Percentiles rank a stretch among this genome's conserved stretches.
Evolutionary conservation across 345 rosid species (phyloP).

Genomic region (Pistacia integerrima): DNA sequence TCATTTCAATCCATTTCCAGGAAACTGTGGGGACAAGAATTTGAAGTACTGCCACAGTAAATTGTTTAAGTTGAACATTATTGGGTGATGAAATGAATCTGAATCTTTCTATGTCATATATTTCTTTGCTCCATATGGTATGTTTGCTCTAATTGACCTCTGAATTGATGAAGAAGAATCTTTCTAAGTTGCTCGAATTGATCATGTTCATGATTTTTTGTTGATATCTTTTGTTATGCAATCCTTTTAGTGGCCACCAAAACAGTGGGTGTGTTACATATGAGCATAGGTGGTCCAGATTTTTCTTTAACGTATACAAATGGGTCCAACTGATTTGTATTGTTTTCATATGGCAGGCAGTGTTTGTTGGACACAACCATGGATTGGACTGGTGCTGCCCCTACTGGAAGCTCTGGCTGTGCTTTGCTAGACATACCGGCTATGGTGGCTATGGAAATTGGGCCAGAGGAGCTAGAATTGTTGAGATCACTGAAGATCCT

Average conservation of each 20-base stretch:
- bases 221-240: background rate
- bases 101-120: background rate
- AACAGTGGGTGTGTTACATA: background rate
- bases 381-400: constrained; percentile 99
- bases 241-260: background rate
- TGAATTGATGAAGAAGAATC: too few species aligned
- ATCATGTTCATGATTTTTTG: background rate
- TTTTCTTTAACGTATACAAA: constrained; percentile 11
- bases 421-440: constrained; percentile 92
- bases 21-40: background rate
- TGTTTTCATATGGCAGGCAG: constrained; percentile 53
- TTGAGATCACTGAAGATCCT: constrained; percentile 67
- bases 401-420: constrained; percentile 69
- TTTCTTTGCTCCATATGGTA: background rate
- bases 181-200: too few species aligned
- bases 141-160: too few species aligned
- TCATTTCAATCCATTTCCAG: background rate
- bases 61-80: background rate
- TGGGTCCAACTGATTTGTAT: constrained; percentile 7
- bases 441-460: constrained; percentile 87
- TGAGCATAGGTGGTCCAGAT: background rate
- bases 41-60: background rate
- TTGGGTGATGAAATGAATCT: background rate
- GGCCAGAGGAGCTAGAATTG: constrained; percentile 80
- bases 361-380: constrained; percentile 92